Conservation (phyloP, 2,329 filamentous ascomycete species). For the Sclerotinia subarctica region DNA sequence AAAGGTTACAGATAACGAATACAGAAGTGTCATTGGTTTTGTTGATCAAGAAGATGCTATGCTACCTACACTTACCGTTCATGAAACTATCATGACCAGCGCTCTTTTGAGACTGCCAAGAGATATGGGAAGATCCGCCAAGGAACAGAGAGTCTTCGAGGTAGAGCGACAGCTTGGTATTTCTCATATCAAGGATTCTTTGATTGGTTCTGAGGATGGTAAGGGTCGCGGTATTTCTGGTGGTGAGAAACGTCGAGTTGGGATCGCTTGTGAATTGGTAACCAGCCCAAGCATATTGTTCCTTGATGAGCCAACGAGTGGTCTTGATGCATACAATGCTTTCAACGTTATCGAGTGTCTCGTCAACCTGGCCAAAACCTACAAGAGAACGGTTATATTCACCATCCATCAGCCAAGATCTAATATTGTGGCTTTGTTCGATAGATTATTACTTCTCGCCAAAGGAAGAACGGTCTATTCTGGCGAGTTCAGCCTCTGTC, state of each 20-base stretch:
- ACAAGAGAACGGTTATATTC: slow-evolving; percentile 95
- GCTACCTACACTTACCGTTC: slow-evolving; percentile 91
- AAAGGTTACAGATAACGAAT: slow-evolving; percentile 78
- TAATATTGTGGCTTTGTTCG: slow-evolving; percentile 96
- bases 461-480: slow-evolving; percentile 91
- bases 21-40: slow-evolving; percentile 89
- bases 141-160: slow-evolving; percentile 86
- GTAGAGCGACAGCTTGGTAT: slow-evolving; percentile 97
- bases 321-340: slow-evolving; percentile 92
- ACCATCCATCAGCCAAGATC: slow-evolving; percentile 98
- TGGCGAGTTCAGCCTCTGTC: slow-evolving; percentile 82
- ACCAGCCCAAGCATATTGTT: slow-evolving; percentile 97
- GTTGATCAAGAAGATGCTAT: slow-evolving; percentile 98
- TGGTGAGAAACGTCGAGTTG: slow-evolving; percentile 92
- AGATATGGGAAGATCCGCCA: slow-evolving; percentile 83
- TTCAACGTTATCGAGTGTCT: slow-evolving; percentile 98
- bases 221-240: slow-evolving; percentile 94
- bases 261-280: slow-evolving; percentile 95
- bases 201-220: slow-evolving; percentile 94
- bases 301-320: slow-evolving; percentile 94
- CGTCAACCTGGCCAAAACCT: slow-evolving; percentile 90
- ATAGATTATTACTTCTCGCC: slow-evolving; percentile 86
- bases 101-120: slow-evolving; percentile 86
- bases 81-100: slow-evolving; percentile 95
- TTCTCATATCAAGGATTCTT: slow-evolving; percentile 85